Percentiles rank a stretch among this genome's conserved stretches.
These are phyloP conservation scores for Rhinocladiella mackenziei DNA, from an alignment of 2,329 filamentous ascomycete genomes.

Conservation along the genomic window DNA sequence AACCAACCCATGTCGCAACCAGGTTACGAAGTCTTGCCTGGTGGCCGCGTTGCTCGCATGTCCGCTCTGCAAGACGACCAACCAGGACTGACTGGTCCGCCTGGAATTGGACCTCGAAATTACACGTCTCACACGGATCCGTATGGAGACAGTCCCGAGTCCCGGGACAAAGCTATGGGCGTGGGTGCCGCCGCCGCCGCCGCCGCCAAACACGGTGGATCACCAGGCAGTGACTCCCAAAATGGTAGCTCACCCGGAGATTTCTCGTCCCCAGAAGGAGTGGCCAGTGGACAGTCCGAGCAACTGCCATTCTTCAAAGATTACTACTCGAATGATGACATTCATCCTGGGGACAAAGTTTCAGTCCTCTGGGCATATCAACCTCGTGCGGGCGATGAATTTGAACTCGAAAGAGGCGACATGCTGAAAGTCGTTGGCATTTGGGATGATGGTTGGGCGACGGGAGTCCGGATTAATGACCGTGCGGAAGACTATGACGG, in stretches of 20 bases:
- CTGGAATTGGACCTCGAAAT: conserved; percentile 46
- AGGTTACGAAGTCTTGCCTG: conserved; percentile 72
- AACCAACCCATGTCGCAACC: conserved; percentile 35
- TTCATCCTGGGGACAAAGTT: conserved; percentile 85
- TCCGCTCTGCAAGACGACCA: conserved; percentile 71
- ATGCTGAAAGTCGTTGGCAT: conserved; percentile 98
- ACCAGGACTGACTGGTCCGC: conserved; percentile 37
- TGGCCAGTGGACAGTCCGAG: conserved; percentile 87
- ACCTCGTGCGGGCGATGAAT: conserved; percentile 88
- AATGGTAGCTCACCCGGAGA: conserved; percentile 74
- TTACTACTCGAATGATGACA: conserved; percentile 96
- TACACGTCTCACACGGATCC: conserved; percentile 60
- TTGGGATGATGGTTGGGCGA: conserved; percentile 99
- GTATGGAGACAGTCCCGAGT: conserved; percentile 68
- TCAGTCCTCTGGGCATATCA: conserved; percentile 95
- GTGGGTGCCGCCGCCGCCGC: conserved; percentile 44
- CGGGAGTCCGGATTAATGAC: conserved; percentile 77
- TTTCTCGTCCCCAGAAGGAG: conserved; percentile 77
- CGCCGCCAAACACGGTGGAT: conserved; percentile 67
- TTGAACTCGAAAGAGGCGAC: conserved; percentile 86
- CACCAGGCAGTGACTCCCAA: conserved; percentile 76
- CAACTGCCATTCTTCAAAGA: conserved; percentile 96
- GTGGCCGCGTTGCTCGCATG: conserved; percentile 91
- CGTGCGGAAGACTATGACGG: conserved; percentile 85
- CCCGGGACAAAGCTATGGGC: conserved; percentile 52